These are phyloP conservation scores for Russula virescens DNA, from an alignment of 768 basidiomycete species.

Conservation along the genomic window DNA sequence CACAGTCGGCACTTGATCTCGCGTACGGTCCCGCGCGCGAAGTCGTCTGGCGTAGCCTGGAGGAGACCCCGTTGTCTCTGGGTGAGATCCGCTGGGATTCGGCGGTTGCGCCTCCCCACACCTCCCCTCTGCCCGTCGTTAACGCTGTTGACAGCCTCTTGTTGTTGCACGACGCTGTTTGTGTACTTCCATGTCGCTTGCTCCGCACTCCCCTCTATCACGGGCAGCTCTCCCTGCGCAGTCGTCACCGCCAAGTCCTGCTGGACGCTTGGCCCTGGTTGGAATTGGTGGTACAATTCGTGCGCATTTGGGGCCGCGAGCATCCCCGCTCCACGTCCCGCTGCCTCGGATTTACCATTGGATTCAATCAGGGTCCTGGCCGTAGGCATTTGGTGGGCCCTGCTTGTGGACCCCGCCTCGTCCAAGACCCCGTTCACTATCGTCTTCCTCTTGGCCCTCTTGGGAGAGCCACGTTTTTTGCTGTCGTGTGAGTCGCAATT, in stretches of 20 bases:
- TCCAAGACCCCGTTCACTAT: neutral
- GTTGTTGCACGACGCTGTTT: neutral
- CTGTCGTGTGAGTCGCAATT: neutral
- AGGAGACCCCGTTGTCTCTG: neutral
- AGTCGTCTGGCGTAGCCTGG: neutral
- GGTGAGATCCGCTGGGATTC: neutral
- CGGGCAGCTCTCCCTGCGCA: neutral
- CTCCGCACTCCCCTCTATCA: conserved; percentile 1
- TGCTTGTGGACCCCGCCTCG: neutral
- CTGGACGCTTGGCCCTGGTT: neutral
- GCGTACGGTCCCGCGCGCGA: neutral
- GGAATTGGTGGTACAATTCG: neutral
- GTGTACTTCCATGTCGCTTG: neutral
- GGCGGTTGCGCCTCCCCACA: no score
- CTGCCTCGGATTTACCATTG: neutral
- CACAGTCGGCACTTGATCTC: neutral
- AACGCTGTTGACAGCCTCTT: neutral
- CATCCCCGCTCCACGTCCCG: conserved; percentile 1
- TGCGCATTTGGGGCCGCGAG: neutral
- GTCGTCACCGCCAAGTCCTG: neutral
- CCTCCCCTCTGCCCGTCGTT: neutral
- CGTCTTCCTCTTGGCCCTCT: neutral
- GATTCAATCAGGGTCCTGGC: neutral
- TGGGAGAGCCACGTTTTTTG: neutral
- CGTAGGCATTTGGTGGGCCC: neutral